A percentile compares a stretch with the other conserved stretches of the same genome.
Conservation (phyloP, 257 asterid species). For the Ajuga chamaepitys region DNA sequence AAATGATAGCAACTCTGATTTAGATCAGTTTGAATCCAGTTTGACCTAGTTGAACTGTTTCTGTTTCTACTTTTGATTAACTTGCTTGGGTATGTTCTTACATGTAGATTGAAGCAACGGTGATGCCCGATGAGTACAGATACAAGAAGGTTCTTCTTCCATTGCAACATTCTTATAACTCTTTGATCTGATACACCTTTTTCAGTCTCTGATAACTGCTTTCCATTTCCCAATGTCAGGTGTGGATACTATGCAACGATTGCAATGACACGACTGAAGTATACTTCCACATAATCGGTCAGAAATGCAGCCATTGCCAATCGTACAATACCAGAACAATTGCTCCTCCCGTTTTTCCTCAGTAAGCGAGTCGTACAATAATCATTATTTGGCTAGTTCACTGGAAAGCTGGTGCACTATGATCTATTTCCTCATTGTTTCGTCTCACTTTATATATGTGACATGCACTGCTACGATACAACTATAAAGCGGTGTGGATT, state of each 20-base stretch:
- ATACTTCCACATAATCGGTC: slow-evolving; percentile 82
- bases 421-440: not conserved
- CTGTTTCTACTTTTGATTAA: not conserved
- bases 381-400: slow-evolving; percentile 15
- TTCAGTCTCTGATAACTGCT: not conserved
- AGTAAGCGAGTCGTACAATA: slow-evolving; percentile 13
- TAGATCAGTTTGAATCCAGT: too few relatives aligned
- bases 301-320: slow-evolving; percentile 82
- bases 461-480: not conserved
- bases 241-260: slow-evolving; percentile 93
- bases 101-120: slow-evolving; percentile 68
- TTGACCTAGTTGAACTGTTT: not conserved
- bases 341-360: slow-evolving; percentile 85
- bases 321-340: slow-evolving; percentile 85
- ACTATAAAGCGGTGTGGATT: not conserved
- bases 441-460: not conserved
- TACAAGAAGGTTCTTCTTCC: slow-evolving; percentile 57
- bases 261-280: slow-evolving; percentile 92
- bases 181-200: not conserved
- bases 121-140: slow-evolving; percentile 84
- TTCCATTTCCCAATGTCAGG: slow-evolving; percentile 29
- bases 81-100: not conserved
- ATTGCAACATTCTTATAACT: not conserved
- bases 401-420: slow-evolving; percentile 21
- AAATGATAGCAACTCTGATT: too few relatives aligned